phyloP scores from a whole-genome alignment of 441 rosid species.

The Codiaeum variegatum region DNA sequence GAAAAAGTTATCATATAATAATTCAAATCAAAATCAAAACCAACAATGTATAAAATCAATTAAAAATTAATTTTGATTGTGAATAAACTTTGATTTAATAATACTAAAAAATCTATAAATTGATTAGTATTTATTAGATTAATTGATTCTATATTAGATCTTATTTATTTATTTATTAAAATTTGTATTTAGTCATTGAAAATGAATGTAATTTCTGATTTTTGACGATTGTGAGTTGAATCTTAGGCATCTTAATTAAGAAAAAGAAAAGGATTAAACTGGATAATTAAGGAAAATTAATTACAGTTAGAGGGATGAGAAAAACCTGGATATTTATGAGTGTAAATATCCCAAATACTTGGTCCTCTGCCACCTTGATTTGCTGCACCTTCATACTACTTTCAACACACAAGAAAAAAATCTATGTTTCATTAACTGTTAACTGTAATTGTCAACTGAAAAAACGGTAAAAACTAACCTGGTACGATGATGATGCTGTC shows the following conservation, averaged over 20 bases:
- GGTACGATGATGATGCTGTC: slow-evolving; percentile 83
- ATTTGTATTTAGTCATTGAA: too few species aligned
- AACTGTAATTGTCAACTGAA: not conserved
- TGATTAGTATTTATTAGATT: too few species aligned
- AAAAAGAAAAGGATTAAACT: not conserved
- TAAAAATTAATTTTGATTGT: too few species aligned
- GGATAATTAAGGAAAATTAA: not conserved
- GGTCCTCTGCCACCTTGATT: slow-evolving; percentile 46
- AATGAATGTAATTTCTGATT: too few species aligned
- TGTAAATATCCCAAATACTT: slow-evolving; percentile 59
- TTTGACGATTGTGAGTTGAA: too few species aligned
- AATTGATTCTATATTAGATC: too few species aligned
- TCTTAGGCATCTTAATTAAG: not conserved
- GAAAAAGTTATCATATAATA: too few species aligned
- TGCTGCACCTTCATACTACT: slow-evolving; percentile 68
- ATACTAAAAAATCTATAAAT: too few species aligned
- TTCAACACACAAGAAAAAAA: not conserved
- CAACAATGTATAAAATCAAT: too few species aligned
- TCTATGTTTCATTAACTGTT: not conserved
- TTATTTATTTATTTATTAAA: too few species aligned
- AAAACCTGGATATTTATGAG: slow-evolving; percentile 44
- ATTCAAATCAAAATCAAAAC: too few species aligned
- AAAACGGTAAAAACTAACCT: slow-evolving; percentile 37
- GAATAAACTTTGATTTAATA: too few species aligned
- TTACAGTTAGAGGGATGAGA: not conserved